Evolutionary conservation across 2,329 filamentous ascomycete species (phyloP).

Genomic region (Fusarium lyarnte): DNA sequence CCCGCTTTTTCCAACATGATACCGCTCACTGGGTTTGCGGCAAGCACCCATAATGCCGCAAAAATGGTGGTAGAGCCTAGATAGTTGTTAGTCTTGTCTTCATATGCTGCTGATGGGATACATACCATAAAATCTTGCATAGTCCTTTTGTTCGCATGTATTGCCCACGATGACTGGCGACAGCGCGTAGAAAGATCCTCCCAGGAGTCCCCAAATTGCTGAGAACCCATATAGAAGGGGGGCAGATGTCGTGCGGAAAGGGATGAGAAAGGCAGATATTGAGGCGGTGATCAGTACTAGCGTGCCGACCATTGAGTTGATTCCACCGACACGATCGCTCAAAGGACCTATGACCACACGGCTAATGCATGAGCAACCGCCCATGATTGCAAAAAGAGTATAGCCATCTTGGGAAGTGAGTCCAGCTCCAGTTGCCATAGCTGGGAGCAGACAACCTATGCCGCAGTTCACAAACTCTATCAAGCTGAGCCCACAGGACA

Average conservation of each 20-base stretch:
- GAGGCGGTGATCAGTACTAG: slow-evolving; percentile 47
- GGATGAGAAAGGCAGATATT: slow-evolving; percentile 53
- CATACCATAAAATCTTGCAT: slow-evolving; percentile 52
- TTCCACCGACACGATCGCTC: slow-evolving; percentile 53
- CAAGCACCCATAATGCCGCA: slow-evolving; percentile 53
- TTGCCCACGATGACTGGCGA: slow-evolving; percentile 55
- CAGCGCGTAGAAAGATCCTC: slow-evolving; percentile 55
- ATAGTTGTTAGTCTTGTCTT: slow-evolving; percentile 39
- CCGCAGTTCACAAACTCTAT: slow-evolving; percentile 60
- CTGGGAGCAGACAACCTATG: slow-evolving; percentile 55
- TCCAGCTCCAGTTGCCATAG: slow-evolving; percentile 48
- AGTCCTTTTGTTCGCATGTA: slow-evolving; percentile 55
- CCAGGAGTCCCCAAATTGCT: slow-evolving; percentile 57
- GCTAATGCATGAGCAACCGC: slow-evolving; percentile 53
- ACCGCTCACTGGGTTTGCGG: slow-evolving; percentile 56
- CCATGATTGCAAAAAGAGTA: slow-evolving; percentile 54
- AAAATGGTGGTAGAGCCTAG: slow-evolving; percentile 55
- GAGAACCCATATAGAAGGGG: slow-evolving; percentile 54
- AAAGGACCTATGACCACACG: slow-evolving; percentile 53
- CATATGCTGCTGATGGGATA: background rate
- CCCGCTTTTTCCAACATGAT: slow-evolving; percentile 55
- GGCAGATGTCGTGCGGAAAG: slow-evolving; percentile 50
- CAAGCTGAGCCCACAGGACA: slow-evolving; percentile 51
- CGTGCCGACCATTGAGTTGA: slow-evolving; percentile 47
- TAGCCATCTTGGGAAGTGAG: slow-evolving; percentile 51